These are phyloP conservation scores for Termitomyces sp. DNA, from an alignment of 768 basidiomycete species.

Conservation along the genomic window DNA sequence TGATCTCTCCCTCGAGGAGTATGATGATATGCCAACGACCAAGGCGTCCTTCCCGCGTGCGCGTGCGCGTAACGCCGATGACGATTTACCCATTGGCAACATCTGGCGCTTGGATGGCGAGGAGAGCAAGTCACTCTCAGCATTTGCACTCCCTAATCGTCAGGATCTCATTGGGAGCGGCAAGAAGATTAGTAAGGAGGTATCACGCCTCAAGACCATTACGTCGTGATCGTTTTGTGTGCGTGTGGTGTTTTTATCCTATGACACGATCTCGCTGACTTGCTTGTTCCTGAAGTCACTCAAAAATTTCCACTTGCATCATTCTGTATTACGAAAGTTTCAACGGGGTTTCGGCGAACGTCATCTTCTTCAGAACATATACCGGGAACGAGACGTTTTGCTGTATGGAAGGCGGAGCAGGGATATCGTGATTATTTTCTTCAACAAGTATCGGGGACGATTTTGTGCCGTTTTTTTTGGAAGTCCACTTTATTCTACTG, in stretches of 20 bases:
- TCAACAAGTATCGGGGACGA: constrained; percentile 12
- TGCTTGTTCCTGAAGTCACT: not conserved
- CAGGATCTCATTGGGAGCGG: constrained; percentile 30
- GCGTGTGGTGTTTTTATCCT: not conserved
- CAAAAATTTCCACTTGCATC: constrained; percentile 1
- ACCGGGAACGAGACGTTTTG: constrained; percentile 3
- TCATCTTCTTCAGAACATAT: not conserved
- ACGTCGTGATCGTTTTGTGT: constrained; percentile 15
- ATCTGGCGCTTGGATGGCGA: constrained; percentile 76
- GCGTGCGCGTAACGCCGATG: constrained; percentile 21
- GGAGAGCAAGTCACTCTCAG: constrained; percentile 52
- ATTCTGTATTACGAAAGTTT: constrained; percentile 9
- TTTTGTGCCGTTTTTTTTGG: constrained; percentile 14
- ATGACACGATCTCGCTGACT: not conserved
- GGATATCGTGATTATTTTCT: constrained; percentile 10
- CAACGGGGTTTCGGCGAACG: not conserved
- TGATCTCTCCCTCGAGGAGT: constrained; percentile 61
- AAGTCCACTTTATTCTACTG: constrained; percentile 6
- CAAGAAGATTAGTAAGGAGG: constrained; percentile 35
- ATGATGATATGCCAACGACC: constrained; percentile 30
- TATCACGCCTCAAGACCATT: constrained; percentile 17
- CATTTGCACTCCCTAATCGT: constrained; percentile 42
- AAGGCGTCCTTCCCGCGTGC: constrained; percentile 23
- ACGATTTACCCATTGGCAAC: constrained; percentile 36
- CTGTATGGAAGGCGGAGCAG: constrained; percentile 2